phyloP scores from a whole-genome alignment of 768 basidiomycete species.

The Mycena rosella region DNA sequence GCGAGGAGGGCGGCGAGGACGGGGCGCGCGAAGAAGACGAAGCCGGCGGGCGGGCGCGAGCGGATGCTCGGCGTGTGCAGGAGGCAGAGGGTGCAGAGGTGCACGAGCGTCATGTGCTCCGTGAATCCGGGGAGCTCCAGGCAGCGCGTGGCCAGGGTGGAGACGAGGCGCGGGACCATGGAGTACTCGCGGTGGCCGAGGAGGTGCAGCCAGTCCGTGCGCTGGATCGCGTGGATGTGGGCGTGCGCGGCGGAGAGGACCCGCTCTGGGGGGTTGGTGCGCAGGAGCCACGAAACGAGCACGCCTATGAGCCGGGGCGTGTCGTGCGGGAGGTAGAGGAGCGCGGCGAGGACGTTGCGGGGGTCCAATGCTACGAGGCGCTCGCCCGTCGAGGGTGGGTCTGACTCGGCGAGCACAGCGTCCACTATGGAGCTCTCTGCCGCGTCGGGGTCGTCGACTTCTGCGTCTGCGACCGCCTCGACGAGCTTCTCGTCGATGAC shows the following conservation, averaged over 20 bases:
- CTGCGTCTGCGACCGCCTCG: background rate
- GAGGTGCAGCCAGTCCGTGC: conserved; percentile 21
- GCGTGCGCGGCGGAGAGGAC: background rate
- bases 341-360: conserved; percentile 22
- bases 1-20: background rate
- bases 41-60: conserved; percentile 14
- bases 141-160: background rate
- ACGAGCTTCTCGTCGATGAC: conserved; percentile 8
- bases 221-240: conserved; percentile 20
- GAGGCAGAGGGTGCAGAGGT: conserved; percentile 4
- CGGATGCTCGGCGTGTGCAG: conserved; percentile 23
- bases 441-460: background rate
- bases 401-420: background rate
- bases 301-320: background rate
- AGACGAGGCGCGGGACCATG: conserved; percentile 21
- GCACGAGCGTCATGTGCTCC: background rate
- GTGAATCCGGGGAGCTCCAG: background rate
- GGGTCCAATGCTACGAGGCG: background rate
- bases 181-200: conserved; percentile 11
- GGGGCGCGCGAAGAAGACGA: conserved; percentile 16
- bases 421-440: background rate
- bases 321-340: conserved; percentile 10
- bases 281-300: conserved; percentile 15
- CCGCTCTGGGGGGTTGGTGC: background rate
- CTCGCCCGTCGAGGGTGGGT: no score